Evolutionary conservation across 768 basidiomycete genomes (phyloP).

Genomic region (Strobilomyces echinocephalus): DNA sequence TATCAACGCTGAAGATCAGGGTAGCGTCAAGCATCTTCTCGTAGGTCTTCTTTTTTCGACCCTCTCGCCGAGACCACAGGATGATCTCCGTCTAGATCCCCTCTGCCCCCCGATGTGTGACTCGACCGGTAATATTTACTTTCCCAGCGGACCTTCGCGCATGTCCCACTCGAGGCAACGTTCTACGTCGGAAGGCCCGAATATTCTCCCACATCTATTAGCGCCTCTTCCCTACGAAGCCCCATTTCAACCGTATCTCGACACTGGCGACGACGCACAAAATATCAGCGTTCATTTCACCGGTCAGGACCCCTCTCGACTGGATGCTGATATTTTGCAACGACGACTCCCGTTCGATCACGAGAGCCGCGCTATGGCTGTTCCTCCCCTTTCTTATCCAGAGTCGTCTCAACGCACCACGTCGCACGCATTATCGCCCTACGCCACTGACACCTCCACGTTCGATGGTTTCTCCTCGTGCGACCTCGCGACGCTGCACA

Average conservation of each 20-base stretch:
- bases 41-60: constrained; percentile 17
- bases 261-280: constrained; percentile 11
- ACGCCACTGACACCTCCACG: constrained; percentile 13
- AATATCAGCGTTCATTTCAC: constrained; percentile 31
- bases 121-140: constrained; percentile 14
- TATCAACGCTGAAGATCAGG: constrained; percentile 30
- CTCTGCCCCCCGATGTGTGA: constrained; percentile 19
- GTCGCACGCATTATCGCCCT: constrained; percentile 15
- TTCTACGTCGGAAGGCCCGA: constrained; percentile 14
- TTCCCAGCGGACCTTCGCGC: constrained; percentile 9
- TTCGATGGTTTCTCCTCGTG: constrained; percentile 9
- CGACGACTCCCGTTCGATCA: constrained; percentile 10
- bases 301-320: constrained; percentile 20
- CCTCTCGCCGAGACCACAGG: constrained; percentile 10
- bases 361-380: neutral
- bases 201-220: constrained; percentile 17
- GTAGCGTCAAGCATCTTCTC: constrained; percentile 10
- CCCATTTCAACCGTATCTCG: constrained; percentile 14
- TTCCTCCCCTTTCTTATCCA: constrained; percentile 18
- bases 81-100: constrained; percentile 20
- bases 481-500: constrained; percentile 9
- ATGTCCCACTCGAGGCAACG: constrained; percentile 9
- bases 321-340: constrained; percentile 26
- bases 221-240: constrained; percentile 13
- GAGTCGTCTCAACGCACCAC: constrained; percentile 32